A percentile compares a stretch with the other conserved stretches of the same genome.
These are phyloP conservation scores for Teunomyces barrocoloradensis DNA, from an alignment of 805 yeast species.

Conservation along the genomic window DNA sequence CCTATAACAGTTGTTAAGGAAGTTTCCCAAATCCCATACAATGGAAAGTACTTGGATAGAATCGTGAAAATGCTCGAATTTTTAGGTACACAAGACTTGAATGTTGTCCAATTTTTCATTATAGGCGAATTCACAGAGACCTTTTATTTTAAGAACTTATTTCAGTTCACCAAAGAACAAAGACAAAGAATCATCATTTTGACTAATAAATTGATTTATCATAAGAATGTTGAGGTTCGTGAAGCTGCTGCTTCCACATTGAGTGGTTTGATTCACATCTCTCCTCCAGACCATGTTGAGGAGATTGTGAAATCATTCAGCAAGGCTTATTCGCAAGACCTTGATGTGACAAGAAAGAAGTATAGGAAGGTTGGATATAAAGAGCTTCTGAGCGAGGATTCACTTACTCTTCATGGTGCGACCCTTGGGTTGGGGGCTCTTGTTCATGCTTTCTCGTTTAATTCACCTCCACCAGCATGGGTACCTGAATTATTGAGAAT, in stretches of 20 bases:
- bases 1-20: conserved; percentile 47
- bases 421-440: conserved; percentile 86
- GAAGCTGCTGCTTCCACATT: conserved; percentile 68
- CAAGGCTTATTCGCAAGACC: conserved; percentile 21
- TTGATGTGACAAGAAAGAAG: conserved; percentile 41
- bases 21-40: conserved; percentile 44
- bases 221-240: conserved; percentile 70
- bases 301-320: conserved; percentile 42
- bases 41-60: conserved; percentile 15
- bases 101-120: conserved; percentile 53
- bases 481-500: conserved; percentile 69
- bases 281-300: conserved; percentile 47
- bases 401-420: conserved; percentile 70
- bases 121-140: conserved; percentile 70
- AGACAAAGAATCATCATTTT: conserved; percentile 49
- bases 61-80: conserved; percentile 40
- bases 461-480: conserved; percentile 91
- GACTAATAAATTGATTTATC: conserved; percentile 54
- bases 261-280: conserved; percentile 75
- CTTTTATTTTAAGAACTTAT: conserved; percentile 65
- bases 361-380: conserved; percentile 40
- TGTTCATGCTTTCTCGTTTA: conserved; percentile 84
- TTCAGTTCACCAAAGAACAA: conserved; percentile 49
- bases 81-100: conserved; percentile 30
- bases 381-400: conserved; percentile 37